Percentiles rank a stretch among this genome's conserved stretches.
phyloP scores from a whole-genome alignment of 2,329 filamentous ascomycete genomes.

The Botryosphaeria agaves region DNA sequence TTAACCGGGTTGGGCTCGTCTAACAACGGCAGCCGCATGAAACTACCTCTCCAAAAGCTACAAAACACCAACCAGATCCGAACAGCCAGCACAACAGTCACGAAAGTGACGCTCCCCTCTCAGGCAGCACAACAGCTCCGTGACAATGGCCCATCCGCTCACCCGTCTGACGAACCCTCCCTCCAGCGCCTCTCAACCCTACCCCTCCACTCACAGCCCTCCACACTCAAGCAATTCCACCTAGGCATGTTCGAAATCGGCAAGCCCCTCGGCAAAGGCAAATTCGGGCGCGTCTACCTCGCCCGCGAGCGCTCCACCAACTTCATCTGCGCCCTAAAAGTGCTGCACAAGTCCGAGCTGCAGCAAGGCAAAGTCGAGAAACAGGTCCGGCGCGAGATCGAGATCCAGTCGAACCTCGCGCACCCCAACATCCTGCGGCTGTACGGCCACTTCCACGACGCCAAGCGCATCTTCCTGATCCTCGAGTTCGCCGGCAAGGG shows the following conservation, averaged over 20 bases:
- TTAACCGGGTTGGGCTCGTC: constrained; percentile 26
- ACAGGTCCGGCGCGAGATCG: constrained; percentile 74
- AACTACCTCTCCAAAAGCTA: constrained; percentile 61
- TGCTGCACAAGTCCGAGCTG: constrained; percentile 69
- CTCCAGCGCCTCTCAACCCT: constrained; percentile 29
- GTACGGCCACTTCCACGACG: constrained; percentile 80
- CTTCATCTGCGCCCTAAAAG: constrained; percentile 76
- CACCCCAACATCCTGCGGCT: constrained; percentile 74
- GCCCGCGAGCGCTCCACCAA: constrained; percentile 62
- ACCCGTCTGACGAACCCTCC: constrained; percentile 16
- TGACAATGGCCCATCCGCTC: constrained; percentile 15
- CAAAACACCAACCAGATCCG: constrained; percentile 55
- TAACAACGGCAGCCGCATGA: constrained; percentile 42
- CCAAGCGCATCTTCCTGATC: constrained; percentile 73
- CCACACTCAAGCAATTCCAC: constrained; percentile 44
- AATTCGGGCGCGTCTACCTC: constrained; percentile 75
- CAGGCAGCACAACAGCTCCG: constrained; percentile 39
- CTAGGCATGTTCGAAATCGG: constrained; percentile 92
- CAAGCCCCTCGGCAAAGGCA: constrained; percentile 70
- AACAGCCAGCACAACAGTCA: constrained; percentile 30
- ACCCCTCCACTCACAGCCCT: constrained; percentile 14
- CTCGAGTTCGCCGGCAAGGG: constrained; percentile 75
- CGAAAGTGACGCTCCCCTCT: constrained; percentile 50
- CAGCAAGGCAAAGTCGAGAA: constrained; percentile 70
- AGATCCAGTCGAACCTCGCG: constrained; percentile 74